Percentiles rank a stretch among this genome's conserved stretches.
phyloP scores from a whole-genome alignment of 2,329 filamentous ascomycete species.

The Calonectria ilicicola region DNA sequence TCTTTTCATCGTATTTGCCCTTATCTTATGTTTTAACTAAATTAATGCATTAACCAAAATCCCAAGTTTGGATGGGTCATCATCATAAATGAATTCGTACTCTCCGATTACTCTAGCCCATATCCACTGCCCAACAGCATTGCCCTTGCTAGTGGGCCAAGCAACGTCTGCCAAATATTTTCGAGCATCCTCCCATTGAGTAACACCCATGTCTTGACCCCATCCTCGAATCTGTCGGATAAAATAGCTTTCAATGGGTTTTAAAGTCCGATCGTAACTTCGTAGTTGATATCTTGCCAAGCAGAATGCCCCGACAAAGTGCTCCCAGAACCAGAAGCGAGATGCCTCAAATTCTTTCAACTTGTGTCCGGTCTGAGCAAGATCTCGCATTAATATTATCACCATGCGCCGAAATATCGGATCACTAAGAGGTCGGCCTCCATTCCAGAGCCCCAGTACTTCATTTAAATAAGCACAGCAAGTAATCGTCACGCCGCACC shows the following conservation, averaged over 20 bases:
- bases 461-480: neutral
- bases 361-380: neutral
- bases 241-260: neutral
- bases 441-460: neutral
- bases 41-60: neutral
- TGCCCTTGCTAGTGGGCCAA: neutral
- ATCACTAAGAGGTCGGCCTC: neutral
- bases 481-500: neutral
- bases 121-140: neutral
- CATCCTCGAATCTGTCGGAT: neutral
- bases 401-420: neutral
- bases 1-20: neutral
- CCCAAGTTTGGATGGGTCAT: neutral
- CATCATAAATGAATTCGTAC: neutral
- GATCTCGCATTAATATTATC: neutral
- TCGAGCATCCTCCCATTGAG: neutral
- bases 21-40: neutral
- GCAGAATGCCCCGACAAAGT: neutral
- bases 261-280: neutral
- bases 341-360: neutral
- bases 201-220: neutral
- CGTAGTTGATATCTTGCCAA: neutral
- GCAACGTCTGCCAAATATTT: neutral
- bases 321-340: neutral
- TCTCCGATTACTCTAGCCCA: neutral